Percentiles rank a stretch among this genome's conserved stretches.
phyloP scores from a whole-genome alignment of 116 monocot species.

The Papilionanthe hybrid region DNA sequence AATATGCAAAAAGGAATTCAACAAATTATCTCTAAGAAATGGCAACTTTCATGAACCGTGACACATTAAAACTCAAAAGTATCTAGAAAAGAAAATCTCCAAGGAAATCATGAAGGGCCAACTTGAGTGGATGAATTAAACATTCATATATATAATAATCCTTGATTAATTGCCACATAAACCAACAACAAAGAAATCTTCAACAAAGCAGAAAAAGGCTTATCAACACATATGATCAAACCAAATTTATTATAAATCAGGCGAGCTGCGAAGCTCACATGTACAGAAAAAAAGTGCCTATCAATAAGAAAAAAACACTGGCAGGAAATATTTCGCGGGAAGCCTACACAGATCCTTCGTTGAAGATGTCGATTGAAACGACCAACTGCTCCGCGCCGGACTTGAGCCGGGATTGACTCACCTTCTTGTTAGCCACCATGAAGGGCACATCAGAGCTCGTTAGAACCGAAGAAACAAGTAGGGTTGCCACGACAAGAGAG shows the following conservation, averaged over 20 bases:
- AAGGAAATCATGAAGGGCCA: background rate
- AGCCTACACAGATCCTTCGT: constrained; percentile 85
- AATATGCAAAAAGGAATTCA: background rate
- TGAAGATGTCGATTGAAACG: constrained; percentile 84
- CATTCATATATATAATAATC: background rate
- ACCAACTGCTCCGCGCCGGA: constrained; percentile 77
- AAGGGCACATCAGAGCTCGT: constrained; percentile 71
- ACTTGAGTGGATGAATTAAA: background rate
- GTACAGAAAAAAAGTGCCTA: background rate
- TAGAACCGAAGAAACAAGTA: constrained; percentile 15
- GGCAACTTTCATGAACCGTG: background rate
- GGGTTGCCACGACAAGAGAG: constrained; percentile 11
- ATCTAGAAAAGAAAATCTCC: background rate
- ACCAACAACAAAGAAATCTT: background rate
- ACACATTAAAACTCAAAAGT: background rate
- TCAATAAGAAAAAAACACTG: background rate
- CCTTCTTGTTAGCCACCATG: constrained; percentile 91
- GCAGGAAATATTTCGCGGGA: background rate
- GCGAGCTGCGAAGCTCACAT: background rate
- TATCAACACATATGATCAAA: background rate
- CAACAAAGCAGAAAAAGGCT: background rate
- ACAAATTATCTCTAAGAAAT: background rate
- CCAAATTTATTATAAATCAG: background rate
- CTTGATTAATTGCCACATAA: background rate
- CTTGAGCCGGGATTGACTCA: constrained; percentile 58